A percentile compares a stretch with the other conserved stretches of the same genome.
Evolutionary conservation across 2,329 filamentous ascomycete genomes (phyloP).

Genomic region (Paecilomyces formosus): DNA sequence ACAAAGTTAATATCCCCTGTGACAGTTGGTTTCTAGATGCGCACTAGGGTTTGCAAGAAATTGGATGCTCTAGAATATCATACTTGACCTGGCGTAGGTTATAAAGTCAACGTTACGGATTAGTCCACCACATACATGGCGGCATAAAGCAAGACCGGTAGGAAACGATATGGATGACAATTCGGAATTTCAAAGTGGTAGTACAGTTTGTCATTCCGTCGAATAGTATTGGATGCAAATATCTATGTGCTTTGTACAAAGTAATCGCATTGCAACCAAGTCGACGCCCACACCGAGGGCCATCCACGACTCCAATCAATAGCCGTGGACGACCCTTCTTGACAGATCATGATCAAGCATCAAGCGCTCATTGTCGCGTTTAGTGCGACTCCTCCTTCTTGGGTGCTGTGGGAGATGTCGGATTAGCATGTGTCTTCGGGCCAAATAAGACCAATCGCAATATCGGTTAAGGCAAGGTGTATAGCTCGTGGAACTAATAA

Average conservation of each 20-base stretch:
- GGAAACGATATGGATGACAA: neutral
- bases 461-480: neutral
- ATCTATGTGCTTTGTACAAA: constrained; percentile 35
- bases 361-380: constrained; percentile 5
- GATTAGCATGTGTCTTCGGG: neutral
- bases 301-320: constrained; percentile 12
- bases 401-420: constrained; percentile 55
- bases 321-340: constrained; percentile 11
- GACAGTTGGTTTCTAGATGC: neutral
- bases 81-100: neutral
- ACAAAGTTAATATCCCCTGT: neutral
- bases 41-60: neutral
- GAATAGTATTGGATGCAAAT: constrained; percentile 20
- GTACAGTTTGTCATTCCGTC: constrained; percentile 33
- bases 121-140: neutral
- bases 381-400: constrained; percentile 33
- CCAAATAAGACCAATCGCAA: neutral
- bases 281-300: constrained; percentile 16
- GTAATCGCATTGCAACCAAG: constrained; percentile 18
- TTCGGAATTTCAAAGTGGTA: constrained; percentile 14
- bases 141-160: neutral
- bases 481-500: constrained; percentile 9
- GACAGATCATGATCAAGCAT: constrained; percentile 6
- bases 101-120: neutral
- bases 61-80: neutral